Base-by-base conservation (phyloP, 2,329 filamentous ascomycete genomes). In the Fusarium newnesense region DNA sequence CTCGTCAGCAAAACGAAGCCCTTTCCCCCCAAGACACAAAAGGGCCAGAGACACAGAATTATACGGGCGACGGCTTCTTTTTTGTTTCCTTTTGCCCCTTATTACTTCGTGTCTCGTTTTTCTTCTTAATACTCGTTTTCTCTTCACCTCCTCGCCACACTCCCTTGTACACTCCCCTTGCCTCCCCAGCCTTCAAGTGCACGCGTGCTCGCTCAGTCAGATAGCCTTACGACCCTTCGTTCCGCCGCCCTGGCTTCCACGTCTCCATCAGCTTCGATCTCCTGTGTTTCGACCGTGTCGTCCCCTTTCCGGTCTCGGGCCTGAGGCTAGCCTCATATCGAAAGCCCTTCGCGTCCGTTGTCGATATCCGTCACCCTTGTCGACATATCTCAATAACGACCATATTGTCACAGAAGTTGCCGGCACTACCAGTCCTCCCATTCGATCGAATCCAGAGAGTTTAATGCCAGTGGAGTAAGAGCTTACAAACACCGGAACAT, bases 91-190 rank as follows among this genome's bases (percentile, higher is more conserved):
- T 43, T 46, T 36, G 32, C 42, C 18, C 40, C 40, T 37, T 34
- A 32, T 47, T 32, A 9, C 30, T 36, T 62, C 56, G 40, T 52
- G 42, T 39, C 39, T 37, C 46, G 30, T 50, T 24, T 50, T 37
- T 40, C 62, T 46, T 74, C 56, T 63, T 46, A 54, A 42, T 39
- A 21, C 28, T 67, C 28, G 34, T 43, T 21, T 59, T 61, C 30
- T 47, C 50, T 62, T 30, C 5, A 36, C 60, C 54, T 30, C 60
- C 42, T 49, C 60, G 50, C 54, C 32, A 63, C 64, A 58, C 65
- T 75, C 72, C 72, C 72, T 75, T 69, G 58, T 64, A 57, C 57
- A 52, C 36, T 70, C 69, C 72, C 72, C 72, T 74, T 70, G 69
- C 44, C 65, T 69, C 26, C 43, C 47, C 52, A 70, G 42, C 50